phyloP scores from a whole-genome alignment of 805 yeast species.

The Cyberlindnera subsufficiens region DNA sequence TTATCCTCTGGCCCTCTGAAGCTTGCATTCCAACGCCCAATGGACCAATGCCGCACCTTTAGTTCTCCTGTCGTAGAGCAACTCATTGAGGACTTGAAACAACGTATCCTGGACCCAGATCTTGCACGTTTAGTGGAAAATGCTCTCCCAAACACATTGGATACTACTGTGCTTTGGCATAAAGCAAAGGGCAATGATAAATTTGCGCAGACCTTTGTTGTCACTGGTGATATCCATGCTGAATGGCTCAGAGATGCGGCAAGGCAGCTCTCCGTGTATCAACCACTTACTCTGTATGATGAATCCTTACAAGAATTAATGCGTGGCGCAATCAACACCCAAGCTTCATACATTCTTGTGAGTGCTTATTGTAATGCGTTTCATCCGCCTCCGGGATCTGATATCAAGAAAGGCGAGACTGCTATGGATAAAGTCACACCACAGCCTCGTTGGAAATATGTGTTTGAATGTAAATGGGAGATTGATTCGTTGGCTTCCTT shows the following conservation, averaged over 20 bases:
- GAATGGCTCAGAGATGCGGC: conserved; percentile 92
- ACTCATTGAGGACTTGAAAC: conserved; percentile 46
- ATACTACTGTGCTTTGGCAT: conserved; percentile 82
- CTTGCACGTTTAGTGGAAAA: conserved; percentile 73
- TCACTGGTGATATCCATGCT: conserved; percentile 91
- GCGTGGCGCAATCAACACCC: conserved; percentile 76
- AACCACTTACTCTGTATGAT: conserved; percentile 53
- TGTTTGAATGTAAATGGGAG: conserved; percentile 88
- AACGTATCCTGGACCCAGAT: conserved; percentile 52
- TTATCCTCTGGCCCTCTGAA: conserved; percentile 45
- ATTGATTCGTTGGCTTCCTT: conserved; percentile 83
- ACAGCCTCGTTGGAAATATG: conserved; percentile 59
- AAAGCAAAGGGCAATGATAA: conserved; percentile 7
- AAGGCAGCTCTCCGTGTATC: conserved; percentile 73
- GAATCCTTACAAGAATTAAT: conserved; percentile 43
- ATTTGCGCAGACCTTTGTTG: conserved; percentile 63
- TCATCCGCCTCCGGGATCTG: conserved; percentile 63
- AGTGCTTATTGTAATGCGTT: conserved; percentile 90
- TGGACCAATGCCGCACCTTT: conserved; percentile 67
- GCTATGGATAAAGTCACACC: conserved; percentile 65
- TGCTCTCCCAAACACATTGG: conserved; percentile 81
- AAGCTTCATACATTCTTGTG: conserved; percentile 52
- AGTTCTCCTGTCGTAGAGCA: conserved; percentile 54
- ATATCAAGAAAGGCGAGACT: conserved; percentile 41
- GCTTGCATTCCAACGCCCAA: conserved; percentile 76